Conservation (phyloP, 1,139 yeast species). For the Arxiozyma slooffiae region DNA sequence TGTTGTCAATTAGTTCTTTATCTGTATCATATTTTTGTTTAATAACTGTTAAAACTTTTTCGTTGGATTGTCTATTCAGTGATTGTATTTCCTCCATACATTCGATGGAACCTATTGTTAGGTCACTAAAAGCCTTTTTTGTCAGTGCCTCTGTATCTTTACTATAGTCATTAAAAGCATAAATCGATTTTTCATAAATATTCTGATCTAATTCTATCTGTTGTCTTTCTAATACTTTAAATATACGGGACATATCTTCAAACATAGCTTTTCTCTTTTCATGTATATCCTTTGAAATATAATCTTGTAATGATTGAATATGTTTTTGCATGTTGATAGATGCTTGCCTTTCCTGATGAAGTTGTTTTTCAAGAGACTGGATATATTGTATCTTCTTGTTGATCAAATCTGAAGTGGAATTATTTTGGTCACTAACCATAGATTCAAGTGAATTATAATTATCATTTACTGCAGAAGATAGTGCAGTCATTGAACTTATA, state of each 20-base stretch:
- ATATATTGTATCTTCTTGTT: constrained; percentile 10
- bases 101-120: constrained; percentile 4
- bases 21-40: background rate
- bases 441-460: background rate
- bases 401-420: background rate
- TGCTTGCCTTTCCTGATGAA: constrained; percentile 7
- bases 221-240: constrained; percentile 4
- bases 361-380: constrained; percentile 11
- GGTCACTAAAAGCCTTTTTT: background rate
- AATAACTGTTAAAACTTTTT: background rate
- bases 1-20: background rate
- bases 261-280: constrained; percentile 3
- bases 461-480: background rate
- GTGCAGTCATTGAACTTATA: background rate
- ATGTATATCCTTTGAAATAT: constrained; percentile 6
- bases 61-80: background rate
- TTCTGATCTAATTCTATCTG: constrained; percentile 6
- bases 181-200: constrained; percentile 2
- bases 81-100: background rate
- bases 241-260: background rate
- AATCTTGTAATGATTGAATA: constrained; percentile 5
- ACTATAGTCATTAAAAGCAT: background rate
- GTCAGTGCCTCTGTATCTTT: background rate
- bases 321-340: constrained; percentile 6
- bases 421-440: background rate